Evolutionary conservation across 495 filamentous ascomycete species (phyloP).

Genomic region (Neurospora discreta): DNA sequence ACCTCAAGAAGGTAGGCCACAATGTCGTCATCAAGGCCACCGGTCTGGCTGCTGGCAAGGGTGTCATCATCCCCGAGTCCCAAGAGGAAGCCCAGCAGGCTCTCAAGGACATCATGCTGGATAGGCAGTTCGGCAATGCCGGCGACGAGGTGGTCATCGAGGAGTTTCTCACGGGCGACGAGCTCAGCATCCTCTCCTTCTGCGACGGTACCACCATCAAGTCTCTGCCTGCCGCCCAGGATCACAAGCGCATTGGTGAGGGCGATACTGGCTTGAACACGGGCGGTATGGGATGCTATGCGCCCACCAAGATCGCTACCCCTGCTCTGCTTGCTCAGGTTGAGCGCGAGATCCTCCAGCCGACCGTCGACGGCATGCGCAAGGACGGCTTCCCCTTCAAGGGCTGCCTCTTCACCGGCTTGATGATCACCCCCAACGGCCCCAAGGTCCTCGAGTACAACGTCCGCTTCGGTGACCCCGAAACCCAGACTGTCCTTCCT

Average conservation of each 20-base stretch:
- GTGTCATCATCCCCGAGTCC: constrained; percentile 72
- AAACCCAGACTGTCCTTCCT: constrained; percentile 85
- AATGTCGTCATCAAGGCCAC: constrained; percentile 82
- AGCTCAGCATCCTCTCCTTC: constrained; percentile 84
- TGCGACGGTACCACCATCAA: constrained; percentile 78
- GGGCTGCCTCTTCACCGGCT: constrained; percentile 85
- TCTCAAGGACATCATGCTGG: constrained; percentile 80
- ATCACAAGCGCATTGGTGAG: constrained; percentile 91
- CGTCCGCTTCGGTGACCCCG: constrained; percentile 90
- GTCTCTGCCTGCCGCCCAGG: constrained; percentile 84
- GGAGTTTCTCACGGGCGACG: constrained; percentile 85
- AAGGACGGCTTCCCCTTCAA: constrained; percentile 68
- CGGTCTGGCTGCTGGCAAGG: constrained; percentile 83
- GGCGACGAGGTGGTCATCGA: constrained; percentile 94
- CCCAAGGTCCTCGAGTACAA: constrained; percentile 93
- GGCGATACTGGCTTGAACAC: constrained; percentile 90
- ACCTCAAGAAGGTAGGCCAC: constrained; percentile 64
- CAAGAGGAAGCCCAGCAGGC: constrained; percentile 74
- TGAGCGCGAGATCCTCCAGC: constrained; percentile 72
- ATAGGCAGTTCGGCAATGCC: constrained; percentile 76
- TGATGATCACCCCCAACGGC: constrained; percentile 86
- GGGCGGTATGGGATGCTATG: constrained; percentile 97
- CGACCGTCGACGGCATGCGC: constrained; percentile 82
- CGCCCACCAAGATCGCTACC: constrained; percentile 74
- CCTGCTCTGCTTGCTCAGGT: constrained; percentile 64